A percentile compares a stretch with the other conserved stretches of the same genome.
Conservation (phyloP, 257 asterid species). For the Salvia rosmarinus region DNA sequence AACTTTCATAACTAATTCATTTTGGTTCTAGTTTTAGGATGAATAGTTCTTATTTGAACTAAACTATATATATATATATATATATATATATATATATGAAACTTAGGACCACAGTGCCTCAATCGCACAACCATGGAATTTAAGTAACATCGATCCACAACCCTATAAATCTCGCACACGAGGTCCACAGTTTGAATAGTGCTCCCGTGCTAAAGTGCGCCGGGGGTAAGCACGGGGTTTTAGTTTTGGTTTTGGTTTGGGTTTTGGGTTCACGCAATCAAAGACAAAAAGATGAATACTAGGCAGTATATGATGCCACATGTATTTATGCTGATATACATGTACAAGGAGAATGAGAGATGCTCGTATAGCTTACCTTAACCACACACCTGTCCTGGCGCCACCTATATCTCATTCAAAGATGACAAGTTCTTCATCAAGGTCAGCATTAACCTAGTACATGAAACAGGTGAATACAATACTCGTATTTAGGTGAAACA, state of each 20-base stretch:
- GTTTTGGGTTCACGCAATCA: constrained; percentile 20
- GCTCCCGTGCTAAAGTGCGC: constrained; percentile 34
- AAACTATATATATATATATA: too few species aligned
- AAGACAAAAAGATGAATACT: neutral
- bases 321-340: neutral
- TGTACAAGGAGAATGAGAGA: neutral
- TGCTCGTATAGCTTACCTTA: neutral
- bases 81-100: constrained; percentile 34
- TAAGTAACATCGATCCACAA: constrained; percentile 43
- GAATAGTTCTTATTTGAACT: too few species aligned
- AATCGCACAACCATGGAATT: constrained; percentile 42
- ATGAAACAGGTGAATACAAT: neutral
- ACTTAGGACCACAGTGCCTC: constrained; percentile 49
- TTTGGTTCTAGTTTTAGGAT: too few species aligned
- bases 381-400: constrained; percentile 17
- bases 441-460: neutral
- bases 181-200: constrained; percentile 44
- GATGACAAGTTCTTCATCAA: neutral
- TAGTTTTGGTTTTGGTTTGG: too few species aligned
- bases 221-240: too few species aligned
- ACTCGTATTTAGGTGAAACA: constrained; percentile 21
- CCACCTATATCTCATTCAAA: neutral
- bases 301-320: neutral
- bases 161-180: constrained; percentile 38
- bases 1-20: too few species aligned